Percentiles rank a stretch among this genome's conserved stretches.
These are phyloP conservation scores for Hydnomerulius pinastri DNA, from an alignment of 768 basidiomycete genomes.

Conservation along the genomic window DNA sequence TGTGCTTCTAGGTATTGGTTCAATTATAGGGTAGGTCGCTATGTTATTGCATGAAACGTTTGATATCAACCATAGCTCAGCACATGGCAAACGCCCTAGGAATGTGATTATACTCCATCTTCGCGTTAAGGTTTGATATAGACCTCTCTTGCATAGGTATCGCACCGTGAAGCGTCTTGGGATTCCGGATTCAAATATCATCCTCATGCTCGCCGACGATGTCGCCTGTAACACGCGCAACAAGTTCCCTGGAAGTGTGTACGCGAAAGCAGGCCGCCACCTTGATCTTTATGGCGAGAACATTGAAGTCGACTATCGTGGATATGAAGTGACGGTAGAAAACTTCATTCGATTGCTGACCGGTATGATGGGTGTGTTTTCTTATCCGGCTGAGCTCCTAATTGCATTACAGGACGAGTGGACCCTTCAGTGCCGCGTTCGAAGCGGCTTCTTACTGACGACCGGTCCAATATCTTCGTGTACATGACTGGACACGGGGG, in stretches of 20 bases:
- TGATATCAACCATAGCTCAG: conserved; percentile 41
- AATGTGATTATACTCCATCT: conserved; percentile 56
- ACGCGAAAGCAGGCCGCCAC: conserved; percentile 80
- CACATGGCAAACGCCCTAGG: conserved; percentile 99
- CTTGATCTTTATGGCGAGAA: conserved; percentile 94
- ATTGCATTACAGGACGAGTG: conserved; percentile 63
- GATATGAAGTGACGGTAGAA: conserved; percentile 97
- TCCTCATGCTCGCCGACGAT: conserved; percentile 98
- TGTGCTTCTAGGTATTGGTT: conserved; percentile 97
- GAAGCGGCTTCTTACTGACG: conserved; percentile 90
- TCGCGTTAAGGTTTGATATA: neutral
- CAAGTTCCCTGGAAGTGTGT: conserved; percentile 89
- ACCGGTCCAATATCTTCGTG: conserved; percentile 89
- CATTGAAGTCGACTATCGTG: conserved; percentile 97
- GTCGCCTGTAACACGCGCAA: conserved; percentile 93
- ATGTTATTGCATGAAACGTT: neutral
- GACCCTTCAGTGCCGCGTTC: conserved; percentile 84
- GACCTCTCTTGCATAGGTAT: conserved; percentile 60
- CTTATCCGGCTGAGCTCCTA: neutral
- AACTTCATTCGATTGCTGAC: conserved; percentile 92
- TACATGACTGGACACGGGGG: conserved; percentile 99
- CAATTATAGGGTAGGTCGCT: conserved; percentile 83
- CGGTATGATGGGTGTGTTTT: conserved; percentile 70
- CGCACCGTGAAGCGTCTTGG: conserved; percentile 97
- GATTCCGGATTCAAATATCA: conserved; percentile 98